A percentile compares a stretch with the other conserved stretches of the same genome.
phyloP scores from a whole-genome alignment of 129 eudicot species.

The Cynara cardunculus region DNA sequence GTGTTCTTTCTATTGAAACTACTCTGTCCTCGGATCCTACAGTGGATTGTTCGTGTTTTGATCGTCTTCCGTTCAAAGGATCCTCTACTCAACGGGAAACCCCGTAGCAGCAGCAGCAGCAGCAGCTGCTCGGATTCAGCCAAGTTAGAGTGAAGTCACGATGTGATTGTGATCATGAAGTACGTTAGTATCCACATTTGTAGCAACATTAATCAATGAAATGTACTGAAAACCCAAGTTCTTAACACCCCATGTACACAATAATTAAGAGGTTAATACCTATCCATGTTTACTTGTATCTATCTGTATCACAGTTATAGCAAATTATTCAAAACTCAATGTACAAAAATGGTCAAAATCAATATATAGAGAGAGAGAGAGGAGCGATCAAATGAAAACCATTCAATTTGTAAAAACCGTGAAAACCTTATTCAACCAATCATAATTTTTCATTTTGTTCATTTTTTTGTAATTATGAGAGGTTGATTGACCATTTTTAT shows the following conservation, averaged over 20 bases:
- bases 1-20: conserved; percentile 19
- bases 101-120: not conserved
- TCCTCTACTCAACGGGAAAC: not conserved
- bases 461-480: too few relatives aligned
- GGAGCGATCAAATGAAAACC: too few relatives aligned
- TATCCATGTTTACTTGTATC: not conserved
- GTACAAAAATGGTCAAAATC: not conserved
- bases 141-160: not conserved
- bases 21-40: conserved; percentile 20
- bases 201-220: not conserved
- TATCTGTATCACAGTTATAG: not conserved
- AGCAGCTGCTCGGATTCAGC: not conserved
- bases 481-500: too few relatives aligned
- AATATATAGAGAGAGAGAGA: too few relatives aligned
- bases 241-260: not conserved
- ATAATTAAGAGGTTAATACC: not conserved
- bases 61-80: not conserved
- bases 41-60: conserved; percentile 25
- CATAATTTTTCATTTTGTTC: too few relatives aligned
- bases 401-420: too few relatives aligned
- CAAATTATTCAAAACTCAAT: not conserved
- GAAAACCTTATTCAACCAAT: too few relatives aligned
- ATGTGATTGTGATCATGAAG: not conserved
- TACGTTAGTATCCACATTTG: not conserved
- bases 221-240: not conserved